These are phyloP conservation scores for Cenchrus purpureus DNA, from an alignment of 176 grass and related monocot genomes.

Conservation along the genomic window DNA sequence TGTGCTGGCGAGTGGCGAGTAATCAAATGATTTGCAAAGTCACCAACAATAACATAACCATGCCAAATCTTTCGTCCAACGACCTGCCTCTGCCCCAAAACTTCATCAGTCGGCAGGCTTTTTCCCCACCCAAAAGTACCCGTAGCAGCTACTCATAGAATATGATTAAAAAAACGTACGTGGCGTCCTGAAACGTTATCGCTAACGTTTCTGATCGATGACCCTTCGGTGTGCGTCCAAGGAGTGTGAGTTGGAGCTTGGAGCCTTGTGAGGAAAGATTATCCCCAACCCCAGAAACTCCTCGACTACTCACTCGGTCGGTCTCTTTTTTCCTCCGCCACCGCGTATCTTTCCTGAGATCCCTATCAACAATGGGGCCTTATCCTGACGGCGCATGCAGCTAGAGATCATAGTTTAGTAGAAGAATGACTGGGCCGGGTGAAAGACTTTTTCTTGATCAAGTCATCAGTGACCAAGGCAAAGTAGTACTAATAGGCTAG, in stretches of 20 bases:
- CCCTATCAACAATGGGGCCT: background rate
- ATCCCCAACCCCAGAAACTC: background rate
- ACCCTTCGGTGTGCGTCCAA: background rate
- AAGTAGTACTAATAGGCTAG: background rate
- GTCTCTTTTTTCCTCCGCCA: background rate
- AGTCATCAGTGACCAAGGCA: background rate
- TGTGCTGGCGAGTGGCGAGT: background rate
- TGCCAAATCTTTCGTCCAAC: background rate
- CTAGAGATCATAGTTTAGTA: background rate
- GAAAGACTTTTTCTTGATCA: background rate
- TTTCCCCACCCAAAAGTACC: background rate
- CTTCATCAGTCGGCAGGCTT: background rate
- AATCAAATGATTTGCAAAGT: background rate
- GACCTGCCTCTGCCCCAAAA: background rate
- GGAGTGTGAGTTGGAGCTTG: slow-evolving; percentile 1
- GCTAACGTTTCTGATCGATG: background rate
- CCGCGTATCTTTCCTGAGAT: slow-evolving; percentile 24
- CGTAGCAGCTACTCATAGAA: background rate
- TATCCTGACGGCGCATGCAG: slow-evolving; percentile 7
- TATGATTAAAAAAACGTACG: background rate
- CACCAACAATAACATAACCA: background rate
- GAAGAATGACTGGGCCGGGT: background rate
- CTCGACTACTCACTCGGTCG: background rate
- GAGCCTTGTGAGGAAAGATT: slow-evolving; percentile 6
- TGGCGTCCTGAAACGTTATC: slow-evolving; percentile 21